Evolutionary conservation across 202 grass and related monocot species (phyloP).

Genomic region (Zoysia matrella): DNA sequence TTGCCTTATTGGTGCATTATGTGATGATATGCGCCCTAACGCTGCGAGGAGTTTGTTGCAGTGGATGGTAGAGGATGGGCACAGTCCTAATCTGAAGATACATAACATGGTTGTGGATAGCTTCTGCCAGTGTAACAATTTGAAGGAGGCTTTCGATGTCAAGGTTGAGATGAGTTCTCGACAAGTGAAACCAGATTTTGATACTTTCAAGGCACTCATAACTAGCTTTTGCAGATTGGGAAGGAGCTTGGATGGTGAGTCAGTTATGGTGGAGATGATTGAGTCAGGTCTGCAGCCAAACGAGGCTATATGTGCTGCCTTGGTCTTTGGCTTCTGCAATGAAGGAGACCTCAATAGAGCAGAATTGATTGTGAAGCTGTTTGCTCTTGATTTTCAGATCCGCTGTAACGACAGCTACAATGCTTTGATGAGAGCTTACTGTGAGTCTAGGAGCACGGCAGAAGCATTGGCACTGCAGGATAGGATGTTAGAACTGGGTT

Average conservation of each 20-base stretch:
- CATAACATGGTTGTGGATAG: slow-evolving; percentile 73
- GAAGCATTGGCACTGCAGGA: slow-evolving; percentile 72
- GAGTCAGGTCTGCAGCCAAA: slow-evolving; percentile 48
- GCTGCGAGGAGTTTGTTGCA: slow-evolving; percentile 73
- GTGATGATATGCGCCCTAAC: slow-evolving; percentile 65
- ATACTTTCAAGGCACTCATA: slow-evolving; percentile 56
- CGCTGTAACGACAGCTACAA: slow-evolving; percentile 69
- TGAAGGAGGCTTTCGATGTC: slow-evolving; percentile 67
- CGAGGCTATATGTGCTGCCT: slow-evolving; percentile 60
- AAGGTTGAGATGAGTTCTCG: slow-evolving; percentile 66
- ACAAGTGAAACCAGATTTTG: slow-evolving; percentile 58
- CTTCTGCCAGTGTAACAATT: slow-evolving; percentile 59
- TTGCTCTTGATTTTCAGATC: slow-evolving; percentile 64
- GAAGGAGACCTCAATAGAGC: slow-evolving; percentile 65
- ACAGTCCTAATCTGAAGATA: slow-evolving; percentile 58
- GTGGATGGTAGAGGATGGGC: slow-evolving; percentile 73
- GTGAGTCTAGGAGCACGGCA: slow-evolving; percentile 46
- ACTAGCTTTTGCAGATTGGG: slow-evolving; percentile 70
- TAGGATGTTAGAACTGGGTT: slow-evolving; percentile 74
- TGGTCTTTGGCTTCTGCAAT: slow-evolving; percentile 71
- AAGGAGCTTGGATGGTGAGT: slow-evolving; percentile 58
- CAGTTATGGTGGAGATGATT: slow-evolving; percentile 66
- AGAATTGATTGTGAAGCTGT: slow-evolving; percentile 63
- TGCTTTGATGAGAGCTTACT: slow-evolving; percentile 67
- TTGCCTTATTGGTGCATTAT: slow-evolving; percentile 62